Evolutionary conservation across 345 rosid genomes (phyloP), one percentile per base, ranked within the genome.

Genomic region (Reutealis trisperma): DNA sequence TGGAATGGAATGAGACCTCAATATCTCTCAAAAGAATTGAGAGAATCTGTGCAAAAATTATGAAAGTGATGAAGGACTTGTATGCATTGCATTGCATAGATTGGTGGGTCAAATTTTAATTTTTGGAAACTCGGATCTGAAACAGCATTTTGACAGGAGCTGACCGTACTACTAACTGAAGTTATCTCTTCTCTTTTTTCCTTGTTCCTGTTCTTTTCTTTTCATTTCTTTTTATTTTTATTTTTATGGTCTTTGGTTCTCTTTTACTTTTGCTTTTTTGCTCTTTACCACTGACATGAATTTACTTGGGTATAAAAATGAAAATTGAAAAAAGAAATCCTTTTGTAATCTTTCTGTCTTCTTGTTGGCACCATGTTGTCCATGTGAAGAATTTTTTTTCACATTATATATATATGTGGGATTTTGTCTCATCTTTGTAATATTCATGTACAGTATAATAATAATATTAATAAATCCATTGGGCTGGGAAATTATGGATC

Each of bases 1-100:
- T 85, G 97, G 98, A 47, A 87, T 89, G 85, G 98, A 94, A 83
- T 92, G 93, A 94, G 83, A 52, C 74, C 82, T 79, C 30, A 27
- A 27, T 27, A 27, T 63, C 21, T 42, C 45, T 42, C 13, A 63
- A 54, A 51, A 22, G 44, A 42, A 16, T 57, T 57, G 73, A 4
- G 14, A 76, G 83, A 81, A 81, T 78, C 80, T 66, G 80, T 84
- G 85, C 80, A 70, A 64, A 66, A 45, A 41, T 47, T 9, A 19
- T 52, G 61, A 67, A 75, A 67, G 45, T 21, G 32, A 12, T 21
- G 32, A 12, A 73, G 77, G 44, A 61, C 14, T 30, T 6, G 72
- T 41, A 66, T 67, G 77, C 77, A 64, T 37, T 72, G 25, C 65
- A 14, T 55, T 77, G 69, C 77, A 47, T 47, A 71, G 81, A 69